phyloP scores from a whole-genome alignment of 2,329 filamentous ascomycete species.

The Colletotrichum sp. region DNA sequence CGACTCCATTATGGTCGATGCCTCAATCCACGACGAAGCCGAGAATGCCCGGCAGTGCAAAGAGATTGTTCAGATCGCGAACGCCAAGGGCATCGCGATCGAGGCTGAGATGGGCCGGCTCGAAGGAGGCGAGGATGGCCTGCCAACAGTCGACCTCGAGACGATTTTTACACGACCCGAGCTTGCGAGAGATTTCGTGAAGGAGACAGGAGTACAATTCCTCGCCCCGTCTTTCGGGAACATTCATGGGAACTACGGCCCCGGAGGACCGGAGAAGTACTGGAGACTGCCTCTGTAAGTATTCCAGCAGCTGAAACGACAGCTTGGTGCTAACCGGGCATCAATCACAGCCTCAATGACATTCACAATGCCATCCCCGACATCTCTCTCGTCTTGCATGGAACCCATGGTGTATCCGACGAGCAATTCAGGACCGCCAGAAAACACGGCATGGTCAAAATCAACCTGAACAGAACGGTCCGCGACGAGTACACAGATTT shows the following conservation, averaged over 20 bases:
- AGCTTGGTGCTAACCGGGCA: rapidly evolving
- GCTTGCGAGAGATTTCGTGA: background rate
- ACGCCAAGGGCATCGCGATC: conserved; percentile 63
- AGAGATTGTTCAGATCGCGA: conserved; percentile 62
- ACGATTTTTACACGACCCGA: background rate
- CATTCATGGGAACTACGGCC: background rate
- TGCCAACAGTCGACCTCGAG: background rate
- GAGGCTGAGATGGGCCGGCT: conserved; percentile 58
- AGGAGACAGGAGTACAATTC: background rate
- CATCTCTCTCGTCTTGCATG: background rate
- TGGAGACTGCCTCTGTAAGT: background rate
- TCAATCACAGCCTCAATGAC: too few species aligned
- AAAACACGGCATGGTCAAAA: background rate
- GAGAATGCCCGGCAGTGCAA: conserved; percentile 64
- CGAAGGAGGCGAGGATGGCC: background rate
- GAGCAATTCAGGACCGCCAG: background rate
- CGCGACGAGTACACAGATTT: background rate
- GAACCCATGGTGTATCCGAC: background rate
- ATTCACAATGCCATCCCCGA: background rate
- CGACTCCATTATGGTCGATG: conserved; percentile 71
- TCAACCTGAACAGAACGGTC: background rate
- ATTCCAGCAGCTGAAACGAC: too few species aligned
- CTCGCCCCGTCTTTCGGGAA: background rate
- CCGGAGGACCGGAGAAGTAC: background rate
- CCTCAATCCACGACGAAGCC: conserved; percentile 66